phyloP scores from a whole-genome alignment of 2,329 filamentous ascomycete genomes.

The Colletotrichum spaethianum region DNA sequence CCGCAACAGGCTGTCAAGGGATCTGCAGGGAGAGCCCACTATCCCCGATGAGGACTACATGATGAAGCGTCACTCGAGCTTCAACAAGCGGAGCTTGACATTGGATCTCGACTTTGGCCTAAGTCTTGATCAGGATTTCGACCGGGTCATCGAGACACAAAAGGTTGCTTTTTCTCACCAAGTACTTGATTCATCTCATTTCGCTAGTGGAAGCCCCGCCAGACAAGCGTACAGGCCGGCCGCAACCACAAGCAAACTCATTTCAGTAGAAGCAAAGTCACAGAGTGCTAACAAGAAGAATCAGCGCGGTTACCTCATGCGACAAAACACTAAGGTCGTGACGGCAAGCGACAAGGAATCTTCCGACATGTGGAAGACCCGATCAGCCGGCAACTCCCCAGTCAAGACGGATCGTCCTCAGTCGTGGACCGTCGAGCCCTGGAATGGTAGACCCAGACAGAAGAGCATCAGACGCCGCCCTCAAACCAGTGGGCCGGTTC shows the following conservation, averaged over 20 bases:
- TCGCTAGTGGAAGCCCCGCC: constrained; percentile 47
- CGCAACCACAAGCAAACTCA: constrained; percentile 4
- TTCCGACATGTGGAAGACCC: constrained; percentile 67
- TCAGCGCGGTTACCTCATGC: constrained; percentile 99
- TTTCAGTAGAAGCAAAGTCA: constrained; percentile 37
- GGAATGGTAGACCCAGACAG: constrained; percentile 86
- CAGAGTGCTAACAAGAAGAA: constrained; percentile 75
- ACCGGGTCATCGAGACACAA: constrained; percentile 94
- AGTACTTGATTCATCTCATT: constrained; percentile 41
- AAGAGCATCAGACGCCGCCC: constrained; percentile 74
- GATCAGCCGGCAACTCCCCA: constrained; percentile 78
- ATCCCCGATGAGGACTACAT: constrained; percentile 60
- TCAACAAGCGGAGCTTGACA: constrained; percentile 87
- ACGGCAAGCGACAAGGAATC: constrained; percentile 86
- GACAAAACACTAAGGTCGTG: constrained; percentile 97
- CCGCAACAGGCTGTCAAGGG: constrained; percentile 67
- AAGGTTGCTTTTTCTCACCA: constrained; percentile 80
- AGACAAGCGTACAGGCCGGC: constrained; percentile 62
- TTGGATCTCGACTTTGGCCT: constrained; percentile 86
- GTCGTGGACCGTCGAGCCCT: constrained; percentile 97
- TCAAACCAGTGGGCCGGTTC: constrained; percentile 73
- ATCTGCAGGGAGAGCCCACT: constrained; percentile 57
- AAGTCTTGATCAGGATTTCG: constrained; percentile 92
- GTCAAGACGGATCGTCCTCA: constrained; percentile 85
- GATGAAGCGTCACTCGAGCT: constrained; percentile 77